phyloP scores from a whole-genome alignment of 805 yeast species.

The Brettanomyces nanus region DNA sequence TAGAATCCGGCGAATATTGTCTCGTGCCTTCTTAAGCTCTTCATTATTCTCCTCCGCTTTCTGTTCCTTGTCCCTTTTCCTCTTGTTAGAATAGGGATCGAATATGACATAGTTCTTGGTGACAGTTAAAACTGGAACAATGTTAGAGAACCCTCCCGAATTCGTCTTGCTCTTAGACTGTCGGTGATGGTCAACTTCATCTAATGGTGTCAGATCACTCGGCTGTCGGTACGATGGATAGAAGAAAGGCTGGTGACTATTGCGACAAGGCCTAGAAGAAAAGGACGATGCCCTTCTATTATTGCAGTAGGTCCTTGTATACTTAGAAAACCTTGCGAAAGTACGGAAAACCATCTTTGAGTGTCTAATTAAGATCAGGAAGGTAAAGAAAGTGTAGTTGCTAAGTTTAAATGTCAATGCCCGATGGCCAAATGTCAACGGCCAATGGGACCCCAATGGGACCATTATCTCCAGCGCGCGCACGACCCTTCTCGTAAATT shows the following conservation, averaged over 20 bases:
- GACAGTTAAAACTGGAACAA: conserved; percentile 20
- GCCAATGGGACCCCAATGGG: too few relatives aligned
- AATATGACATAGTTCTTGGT: conserved; percentile 24
- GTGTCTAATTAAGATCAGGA: not conserved
- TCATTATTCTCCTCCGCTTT: conserved; percentile 10
- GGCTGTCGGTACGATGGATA: conserved; percentile 27
- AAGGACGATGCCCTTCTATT: not conserved
- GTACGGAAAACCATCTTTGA: conserved; percentile 24
- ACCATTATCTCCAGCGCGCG: too few relatives aligned
- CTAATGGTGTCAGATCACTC: conserved; percentile 20
- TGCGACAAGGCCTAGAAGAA: conserved; percentile 5
- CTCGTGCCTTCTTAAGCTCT: conserved; percentile 3
- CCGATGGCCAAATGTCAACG: too few relatives aligned
- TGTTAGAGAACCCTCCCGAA: conserved; percentile 12
- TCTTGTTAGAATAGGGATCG: conserved; percentile 15
- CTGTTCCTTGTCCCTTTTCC: conserved; percentile 8
- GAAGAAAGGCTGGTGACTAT: conserved; percentile 28
- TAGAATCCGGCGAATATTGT: conserved; percentile 11
- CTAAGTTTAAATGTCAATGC: too few relatives aligned
- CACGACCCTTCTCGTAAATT: too few relatives aligned
- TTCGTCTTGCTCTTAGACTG: conserved; percentile 14
- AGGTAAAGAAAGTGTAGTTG: not conserved
- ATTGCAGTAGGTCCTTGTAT: conserved; percentile 1
- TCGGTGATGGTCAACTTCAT: conserved; percentile 20
- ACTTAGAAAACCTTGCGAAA: conserved; percentile 18